Percentiles rank a stretch among this genome's conserved stretches.
Conservation (phyloP, 2,329 filamentous ascomycete genomes). For the Exutisphaerella laricina region DNA sequence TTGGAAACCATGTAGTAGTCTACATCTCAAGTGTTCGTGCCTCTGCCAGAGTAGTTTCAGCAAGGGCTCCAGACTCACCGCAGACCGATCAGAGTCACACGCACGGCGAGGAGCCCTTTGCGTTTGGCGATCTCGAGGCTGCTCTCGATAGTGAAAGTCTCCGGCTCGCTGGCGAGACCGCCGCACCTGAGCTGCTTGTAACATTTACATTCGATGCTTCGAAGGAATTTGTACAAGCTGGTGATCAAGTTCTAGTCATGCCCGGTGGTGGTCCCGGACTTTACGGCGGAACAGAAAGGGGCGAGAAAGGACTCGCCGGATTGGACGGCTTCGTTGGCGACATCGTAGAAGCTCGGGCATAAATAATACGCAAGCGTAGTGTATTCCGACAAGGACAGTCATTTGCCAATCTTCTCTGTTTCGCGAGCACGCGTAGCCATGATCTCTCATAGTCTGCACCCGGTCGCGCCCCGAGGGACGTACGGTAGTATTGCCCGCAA, state of each 20-base stretch:
- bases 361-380: too few species aligned
- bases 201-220: conserved; percentile 63
- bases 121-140: conserved; percentile 24
- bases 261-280: conserved; percentile 62
- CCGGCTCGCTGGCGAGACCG: conserved; percentile 23
- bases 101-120: conserved; percentile 26
- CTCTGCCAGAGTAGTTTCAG: conserved; percentile 62
- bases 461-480: too few species aligned
- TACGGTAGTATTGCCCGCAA: too few species aligned
- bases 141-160: conserved; percentile 6
- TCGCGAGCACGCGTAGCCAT: too few species aligned
- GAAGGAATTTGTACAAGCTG: conserved; percentile 68
- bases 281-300: conserved; percentile 50
- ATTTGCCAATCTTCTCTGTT: too few species aligned
- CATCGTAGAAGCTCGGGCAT: conserved; percentile 41
- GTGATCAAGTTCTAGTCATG: conserved; percentile 63
- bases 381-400: too few species aligned
- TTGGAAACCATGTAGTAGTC: conserved; percentile 68
- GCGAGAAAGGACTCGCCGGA: conserved; percentile 48
- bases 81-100: conserved; percentile 29
- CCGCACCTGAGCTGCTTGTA: conserved; percentile 44
- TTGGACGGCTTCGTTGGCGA: conserved; percentile 68
- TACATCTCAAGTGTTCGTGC: conserved; percentile 85
- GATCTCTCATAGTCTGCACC: too few species aligned
- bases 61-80: conserved; percentile 29